Evolutionary conservation across 768 basidiomycete species (phyloP), one percentile per base, ranked within the genome.

Genomic region (Kwoniella sp.): DNA sequence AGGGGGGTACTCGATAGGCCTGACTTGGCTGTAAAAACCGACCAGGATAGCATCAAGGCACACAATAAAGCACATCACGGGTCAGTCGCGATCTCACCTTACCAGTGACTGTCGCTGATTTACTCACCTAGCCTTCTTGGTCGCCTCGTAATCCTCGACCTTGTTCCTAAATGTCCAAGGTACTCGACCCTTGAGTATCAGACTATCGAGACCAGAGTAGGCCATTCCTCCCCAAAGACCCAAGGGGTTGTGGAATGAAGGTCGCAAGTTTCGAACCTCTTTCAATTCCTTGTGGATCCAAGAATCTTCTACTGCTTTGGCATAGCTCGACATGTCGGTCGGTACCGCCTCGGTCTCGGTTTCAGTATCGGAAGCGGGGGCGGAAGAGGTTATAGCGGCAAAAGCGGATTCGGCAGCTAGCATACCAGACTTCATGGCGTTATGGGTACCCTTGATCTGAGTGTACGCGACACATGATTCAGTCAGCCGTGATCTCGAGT

Each of bases 371-470:
- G 71, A 54, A 13, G 30, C 10, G 22, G 57, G 48, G 22, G 55
- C 40, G 17, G 58, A 51, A 46, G 54, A 51, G 3, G 70, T 60
- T 7, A 95, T 80, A 3, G 85, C 85, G 5, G 87, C 84, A 69
- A 84, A 92, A 0, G 91, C 91, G 0, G 90, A 85, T 78, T 99
- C 94, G 1, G 92, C 95, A 27, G 93, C 95, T 21, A 98, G 83
- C 89, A 97, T 97, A 27, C 96, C 96, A 37, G 89, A 91, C 84
- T 98, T 94, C 96, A 99, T 98, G 2, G 95, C 93, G 64, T 94
- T 98, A 78, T 98, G 96, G 0, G 94, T 95, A 15, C 95, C 95
- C 77, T 98, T 98, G 81, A 99, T 98, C 82, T 80, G 60, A 1
- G 24, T 48, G 27, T 25, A 17, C 19, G 19, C 24, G 37, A 26